A percentile compares a stretch with the other conserved stretches of the same genome.
phyloP scores from a whole-genome alignment of 306 rosid species.

The Boehmeria nivea region DNA sequence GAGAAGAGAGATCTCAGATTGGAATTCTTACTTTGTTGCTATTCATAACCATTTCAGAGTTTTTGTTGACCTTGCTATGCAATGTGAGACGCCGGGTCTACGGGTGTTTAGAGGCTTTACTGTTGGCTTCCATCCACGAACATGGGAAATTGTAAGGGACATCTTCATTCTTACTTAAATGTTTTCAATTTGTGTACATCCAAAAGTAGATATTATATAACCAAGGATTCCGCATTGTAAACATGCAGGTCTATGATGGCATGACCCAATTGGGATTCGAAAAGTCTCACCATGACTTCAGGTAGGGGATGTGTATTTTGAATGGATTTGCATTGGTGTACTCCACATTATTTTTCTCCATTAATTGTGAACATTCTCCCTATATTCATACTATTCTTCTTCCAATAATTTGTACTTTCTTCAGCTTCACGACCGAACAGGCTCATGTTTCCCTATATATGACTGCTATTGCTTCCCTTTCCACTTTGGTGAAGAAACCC shows the following conservation, averaged over 20 bases:
- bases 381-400: slow-evolving; percentile 8
- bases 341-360: not conserved
- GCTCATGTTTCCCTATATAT: slow-evolving; percentile 56
- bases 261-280: slow-evolving; percentile 81
- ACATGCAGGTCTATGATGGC: slow-evolving; percentile 81
- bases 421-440: slow-evolving; percentile 70
- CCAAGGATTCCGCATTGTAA: slow-evolving; percentile 19
- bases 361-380: too few relatives aligned
- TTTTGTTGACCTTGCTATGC: slow-evolving; percentile 66
- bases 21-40: slow-evolving; percentile 16
- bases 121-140: slow-evolving; percentile 91
- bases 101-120: slow-evolving; percentile 80
- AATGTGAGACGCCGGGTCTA: slow-evolving; percentile 73
- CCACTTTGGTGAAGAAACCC: slow-evolving; percentile 75
- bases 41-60: slow-evolving; percentile 54
- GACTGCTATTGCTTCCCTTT: slow-evolving; percentile 82
- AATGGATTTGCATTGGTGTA: slow-evolving; percentile 16
- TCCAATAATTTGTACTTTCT: slow-evolving; percentile 20
- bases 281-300: slow-evolving; percentile 54
- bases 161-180: slow-evolving; percentile 16
- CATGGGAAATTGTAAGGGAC: slow-evolving; percentile 95
- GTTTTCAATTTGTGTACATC: slow-evolving; percentile 12
- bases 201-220: slow-evolving; percentile 4
- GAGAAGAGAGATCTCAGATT: not conserved
- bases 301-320: slow-evolving; percentile 36